Conservation (phyloP, 1,284 basidiomycete genomes). For the Sporisorium iseilematis-ciliati region DNA sequence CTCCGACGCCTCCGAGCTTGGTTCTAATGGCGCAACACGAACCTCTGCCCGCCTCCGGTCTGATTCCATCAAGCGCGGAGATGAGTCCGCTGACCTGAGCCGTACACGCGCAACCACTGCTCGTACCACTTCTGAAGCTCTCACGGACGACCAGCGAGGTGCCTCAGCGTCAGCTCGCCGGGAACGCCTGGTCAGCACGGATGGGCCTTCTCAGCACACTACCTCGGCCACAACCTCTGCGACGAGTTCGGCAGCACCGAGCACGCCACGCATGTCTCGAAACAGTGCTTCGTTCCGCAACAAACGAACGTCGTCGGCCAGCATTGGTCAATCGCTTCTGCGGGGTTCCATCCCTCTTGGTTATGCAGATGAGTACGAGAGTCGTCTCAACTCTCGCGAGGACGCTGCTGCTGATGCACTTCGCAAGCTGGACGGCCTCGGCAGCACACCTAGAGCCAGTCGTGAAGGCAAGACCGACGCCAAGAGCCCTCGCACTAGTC, state of each 20-base stretch:
- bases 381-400: slow-evolving; percentile 72
- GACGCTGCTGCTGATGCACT: slow-evolving; percentile 90
- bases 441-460: slow-evolving; percentile 72
- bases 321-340: slow-evolving; percentile 69
- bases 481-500: slow-evolving; percentile 56
- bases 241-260: slow-evolving; percentile 7
- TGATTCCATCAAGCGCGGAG: slow-evolving; percentile 20
- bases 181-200: slow-evolving; percentile 31
- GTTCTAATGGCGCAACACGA: slow-evolving; percentile 3
- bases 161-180: slow-evolving; percentile 16
- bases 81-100: slow-evolving; percentile 16
- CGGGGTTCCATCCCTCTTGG: slow-evolving; percentile 59
- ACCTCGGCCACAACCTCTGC: slow-evolving; percentile 6
- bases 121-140: background rate
- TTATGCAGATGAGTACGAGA: slow-evolving; percentile 51
- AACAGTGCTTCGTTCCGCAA: slow-evolving; percentile 37
- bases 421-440: slow-evolving; percentile 90
- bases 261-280: slow-evolving; percentile 29
- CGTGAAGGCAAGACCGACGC: slow-evolving; percentile 42
- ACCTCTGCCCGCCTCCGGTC: slow-evolving; percentile 14
- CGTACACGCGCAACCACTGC: slow-evolving; percentile 5
- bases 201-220: slow-evolving; percentile 13
- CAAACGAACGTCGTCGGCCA: slow-evolving; percentile 72
- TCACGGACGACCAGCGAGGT: slow-evolving; percentile 17
- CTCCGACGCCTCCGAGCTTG: slow-evolving; percentile 32